A percentile compares a stretch with the other conserved stretches of the same genome.
These are phyloP conservation scores for Pythium dissimile DNA, from an alignment of 352 stramenopile species.

Conservation along the genomic window DNA sequence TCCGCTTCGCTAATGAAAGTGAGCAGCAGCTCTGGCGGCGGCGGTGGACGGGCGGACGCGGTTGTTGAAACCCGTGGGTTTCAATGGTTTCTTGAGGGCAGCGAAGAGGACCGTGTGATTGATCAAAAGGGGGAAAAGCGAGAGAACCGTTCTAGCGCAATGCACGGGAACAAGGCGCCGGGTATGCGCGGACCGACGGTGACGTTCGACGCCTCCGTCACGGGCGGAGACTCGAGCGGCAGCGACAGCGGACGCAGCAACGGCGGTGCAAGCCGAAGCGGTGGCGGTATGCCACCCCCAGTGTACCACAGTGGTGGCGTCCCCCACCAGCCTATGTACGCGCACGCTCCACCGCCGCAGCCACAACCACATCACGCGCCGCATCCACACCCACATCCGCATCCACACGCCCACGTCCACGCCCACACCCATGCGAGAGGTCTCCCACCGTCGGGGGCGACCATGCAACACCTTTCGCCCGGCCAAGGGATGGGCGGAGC, in stretches of 20 bases:
- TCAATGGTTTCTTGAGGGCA: neutral
- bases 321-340: neutral
- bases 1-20: neutral
- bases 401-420: neutral
- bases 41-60: slow-evolving; percentile 15
- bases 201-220: slow-evolving; percentile 67
- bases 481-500: neutral
- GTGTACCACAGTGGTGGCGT: neutral
- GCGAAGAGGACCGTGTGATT: neutral
- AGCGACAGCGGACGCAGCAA: slow-evolving; percentile 37
- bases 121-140: neutral
- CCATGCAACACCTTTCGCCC: slow-evolving; percentile 10
- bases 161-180: slow-evolving; percentile 44
- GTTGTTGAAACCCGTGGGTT: neutral
- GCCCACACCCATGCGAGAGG: neutral
- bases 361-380: no score
- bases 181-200: slow-evolving; percentile 36
- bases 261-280: neutral
- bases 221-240: slow-evolving; percentile 41
- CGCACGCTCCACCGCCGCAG: neutral
- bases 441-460: neutral
- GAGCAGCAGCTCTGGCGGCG: no score
- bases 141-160: neutral
- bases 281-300: neutral
- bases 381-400: neutral